Base-by-base conservation (phyloP, 352 stramenopile species). In the Pythium phragmitis region DNA sequence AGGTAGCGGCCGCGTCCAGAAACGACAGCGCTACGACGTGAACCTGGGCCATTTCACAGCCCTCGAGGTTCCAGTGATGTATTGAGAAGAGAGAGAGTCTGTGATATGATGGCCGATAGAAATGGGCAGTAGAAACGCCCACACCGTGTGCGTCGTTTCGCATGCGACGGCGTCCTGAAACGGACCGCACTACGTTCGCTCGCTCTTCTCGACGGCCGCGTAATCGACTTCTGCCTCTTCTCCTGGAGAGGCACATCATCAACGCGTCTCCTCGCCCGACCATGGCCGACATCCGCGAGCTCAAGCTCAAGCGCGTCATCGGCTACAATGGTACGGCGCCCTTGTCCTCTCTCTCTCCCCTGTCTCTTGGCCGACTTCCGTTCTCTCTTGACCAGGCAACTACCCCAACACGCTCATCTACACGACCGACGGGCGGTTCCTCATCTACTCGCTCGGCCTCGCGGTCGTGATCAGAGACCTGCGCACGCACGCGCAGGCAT, bases 391-490 rank as follows among this genome's bases (percentile, higher is more conserved):
- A 9, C 28, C 36, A 89, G 80, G 63, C 49, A 70, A 65, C 46
- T 61, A 64, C 58, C 30, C 74, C 59, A 80, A 92, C 67, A 94
- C 82, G 63, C 69, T 94, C 13, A 74, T 94, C 45, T 91, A 91
- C 74, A 89, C 85, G 43, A 91, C 71, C 12, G 82, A 92, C 55
- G 88, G 88, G 37, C 82, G 87, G 47, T 88, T 80, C 64, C 72
- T 96, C 56, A 74, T 96, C 63, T 97, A 96, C 65, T 93, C 88
- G 47, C 82, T 97, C 9, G 89, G 88, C 0, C 75, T 91, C 28
- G 84, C 87, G 9, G 86, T 96, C 57, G 82, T 96, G 39, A 76
- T 96, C 33, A 89, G 87, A 37, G 78, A 97, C 71, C 68, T 94
- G 28, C 77, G 78, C 23, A 79, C 79, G 51, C 81, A 91, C 47